Conservation (phyloP, 78 protist genomes). For the Cavenderia fasciculata region DNA sequence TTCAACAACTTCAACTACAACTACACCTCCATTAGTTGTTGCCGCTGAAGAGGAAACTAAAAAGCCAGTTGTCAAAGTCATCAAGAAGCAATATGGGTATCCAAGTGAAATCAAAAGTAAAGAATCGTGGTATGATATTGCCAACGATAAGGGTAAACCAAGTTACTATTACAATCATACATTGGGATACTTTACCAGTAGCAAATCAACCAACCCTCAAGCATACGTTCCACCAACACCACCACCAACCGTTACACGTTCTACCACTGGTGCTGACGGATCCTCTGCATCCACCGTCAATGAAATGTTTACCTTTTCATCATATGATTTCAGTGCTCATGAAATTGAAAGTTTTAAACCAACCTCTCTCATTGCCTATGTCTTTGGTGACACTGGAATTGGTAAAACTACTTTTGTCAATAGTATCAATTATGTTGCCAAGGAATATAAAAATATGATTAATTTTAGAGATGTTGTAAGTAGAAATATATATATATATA, state of each 20-base stretch:
- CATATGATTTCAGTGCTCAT: not conserved
- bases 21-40: not conserved
- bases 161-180: slow-evolving; percentile 15
- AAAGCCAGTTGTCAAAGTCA: not conserved
- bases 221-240: too few species aligned
- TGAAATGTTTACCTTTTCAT: not conserved
- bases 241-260: not conserved
- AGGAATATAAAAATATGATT: not conserved
- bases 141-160: slow-evolving; percentile 4
- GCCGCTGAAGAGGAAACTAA: not conserved
- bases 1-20: slow-evolving; percentile 44
- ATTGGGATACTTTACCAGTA: slow-evolving; percentile 17
- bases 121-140: slow-evolving; percentile 40
- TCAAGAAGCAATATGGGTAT: slow-evolving; percentile 30
- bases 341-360: too few species aligned
- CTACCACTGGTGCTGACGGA: not conserved
- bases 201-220: too few species aligned
- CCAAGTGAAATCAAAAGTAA: slow-evolving; percentile 33
- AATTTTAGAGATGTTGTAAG: not conserved
- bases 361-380: not conserved
- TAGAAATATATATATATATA: too few species aligned
- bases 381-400: slow-evolving; percentile 30
- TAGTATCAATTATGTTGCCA: slow-evolving; percentile 5
- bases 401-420: slow-evolving; percentile 52
- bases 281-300: not conserved